These are phyloP conservation scores for Hypoxylon subgilvum DNA, from an alignment of 495 filamentous ascomycete genomes.

Conservation along the genomic window DNA sequence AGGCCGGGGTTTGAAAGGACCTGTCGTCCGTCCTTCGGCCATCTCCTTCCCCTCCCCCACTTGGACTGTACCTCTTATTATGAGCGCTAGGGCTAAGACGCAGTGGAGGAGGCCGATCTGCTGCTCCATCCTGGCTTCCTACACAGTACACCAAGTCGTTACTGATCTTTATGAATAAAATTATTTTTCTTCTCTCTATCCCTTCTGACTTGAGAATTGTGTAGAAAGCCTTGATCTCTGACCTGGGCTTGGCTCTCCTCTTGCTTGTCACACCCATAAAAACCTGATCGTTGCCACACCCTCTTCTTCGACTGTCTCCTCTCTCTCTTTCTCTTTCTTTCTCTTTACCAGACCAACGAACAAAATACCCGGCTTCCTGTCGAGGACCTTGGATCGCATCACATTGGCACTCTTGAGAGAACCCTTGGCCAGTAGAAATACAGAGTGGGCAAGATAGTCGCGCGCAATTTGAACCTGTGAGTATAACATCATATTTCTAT, in stretches of 20 bases:
- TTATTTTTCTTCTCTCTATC: conserved; percentile 21
- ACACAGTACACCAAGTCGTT: conserved; percentile 25
- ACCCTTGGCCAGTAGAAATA: conserved; percentile 6
- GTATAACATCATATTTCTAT: conserved; percentile 24
- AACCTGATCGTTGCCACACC: conserved; percentile 35
- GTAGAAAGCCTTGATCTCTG: conserved; percentile 28
- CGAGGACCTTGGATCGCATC: conserved; percentile 21
- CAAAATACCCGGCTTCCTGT: conserved; percentile 39
- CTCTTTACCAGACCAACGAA: conserved; percentile 40
- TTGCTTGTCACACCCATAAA: conserved; percentile 38
- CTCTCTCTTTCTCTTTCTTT: conserved; percentile 32
- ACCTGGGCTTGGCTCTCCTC: conserved; percentile 33
- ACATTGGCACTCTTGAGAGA: conserved; percentile 31
- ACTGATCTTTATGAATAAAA: conserved; percentile 32
- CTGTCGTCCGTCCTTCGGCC: conserved; percentile 44
- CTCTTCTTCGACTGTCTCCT: conserved; percentile 31
- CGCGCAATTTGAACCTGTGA: conserved; percentile 22
- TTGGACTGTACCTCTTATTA: conserved; percentile 33
- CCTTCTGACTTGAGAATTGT: conserved; percentile 27
- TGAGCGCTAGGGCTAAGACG: conserved; percentile 21
- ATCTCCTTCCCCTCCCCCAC: conserved; percentile 41
- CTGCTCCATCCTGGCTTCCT: conserved; percentile 18
- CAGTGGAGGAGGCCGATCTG: conserved; percentile 41
- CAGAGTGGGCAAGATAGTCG: conserved; percentile 5
- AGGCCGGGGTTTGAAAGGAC: conserved; percentile 34